These are phyloP conservation scores for Persicaria maculosa DNA, from an alignment of 148 eudicot genomes.

Conservation along the genomic window DNA sequence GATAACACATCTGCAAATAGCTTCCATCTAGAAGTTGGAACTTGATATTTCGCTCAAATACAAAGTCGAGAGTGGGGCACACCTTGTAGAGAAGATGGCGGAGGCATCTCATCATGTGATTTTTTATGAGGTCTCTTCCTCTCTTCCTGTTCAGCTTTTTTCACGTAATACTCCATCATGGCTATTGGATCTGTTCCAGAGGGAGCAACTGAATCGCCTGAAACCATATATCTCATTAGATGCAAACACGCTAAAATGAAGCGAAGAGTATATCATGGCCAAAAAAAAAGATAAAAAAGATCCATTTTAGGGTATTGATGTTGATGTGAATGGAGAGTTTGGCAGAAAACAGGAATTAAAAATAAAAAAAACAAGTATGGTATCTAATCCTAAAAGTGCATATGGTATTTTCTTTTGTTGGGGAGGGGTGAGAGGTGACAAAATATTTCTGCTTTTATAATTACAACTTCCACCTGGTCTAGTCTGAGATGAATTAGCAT, in stretches of 20 bases:
- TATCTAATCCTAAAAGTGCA: background rate
- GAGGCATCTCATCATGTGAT: constrained; percentile 98
- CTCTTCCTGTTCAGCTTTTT: constrained; percentile 94
- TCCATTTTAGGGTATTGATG: background rate
- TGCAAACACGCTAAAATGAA: background rate
- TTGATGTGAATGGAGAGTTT: background rate
- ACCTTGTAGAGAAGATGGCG: constrained; percentile 95
- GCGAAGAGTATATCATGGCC: background rate
- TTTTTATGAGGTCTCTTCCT: constrained; percentile 62
- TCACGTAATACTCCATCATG: constrained; percentile 94
- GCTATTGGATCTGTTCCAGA: constrained; percentile 77
- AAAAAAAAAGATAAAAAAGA: background rate
- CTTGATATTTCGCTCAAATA: background rate
- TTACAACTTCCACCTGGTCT: constrained; percentile 38
- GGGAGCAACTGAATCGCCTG: constrained; percentile 51
- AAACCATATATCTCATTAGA: background rate
- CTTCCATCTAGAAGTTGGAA: background rate
- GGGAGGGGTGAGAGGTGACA: background rate
- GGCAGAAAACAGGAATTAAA: background rate
- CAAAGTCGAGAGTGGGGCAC: background rate
- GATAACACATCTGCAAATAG: background rate
- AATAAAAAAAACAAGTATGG: background rate
- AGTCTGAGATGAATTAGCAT: constrained; percentile 31
- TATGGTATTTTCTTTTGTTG: background rate
- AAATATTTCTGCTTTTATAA: background rate